These are phyloP conservation scores for Coccinonectria pachysandricola DNA, from an alignment of 2,329 filamentous ascomycete genomes.

Conservation along the genomic window DNA sequence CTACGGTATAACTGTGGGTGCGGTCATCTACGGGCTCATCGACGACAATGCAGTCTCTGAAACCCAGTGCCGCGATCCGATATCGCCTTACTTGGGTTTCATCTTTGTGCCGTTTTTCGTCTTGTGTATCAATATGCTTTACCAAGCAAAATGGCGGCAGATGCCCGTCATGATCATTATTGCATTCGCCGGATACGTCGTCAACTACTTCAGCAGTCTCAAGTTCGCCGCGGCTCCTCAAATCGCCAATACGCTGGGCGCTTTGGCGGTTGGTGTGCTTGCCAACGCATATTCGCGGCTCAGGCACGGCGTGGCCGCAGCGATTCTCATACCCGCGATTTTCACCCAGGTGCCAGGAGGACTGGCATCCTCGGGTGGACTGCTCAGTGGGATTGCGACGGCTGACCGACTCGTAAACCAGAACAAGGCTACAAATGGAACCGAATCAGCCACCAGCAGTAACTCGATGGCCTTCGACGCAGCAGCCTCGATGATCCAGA, in stretches of 20 bases:
- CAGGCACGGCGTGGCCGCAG: constrained; percentile 39
- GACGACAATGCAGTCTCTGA: constrained; percentile 40
- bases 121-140: constrained; percentile 62
- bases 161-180: constrained; percentile 68
- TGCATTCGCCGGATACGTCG: constrained; percentile 61
- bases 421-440: constrained; percentile 23
- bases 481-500: constrained; percentile 41
- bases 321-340: constrained; percentile 37
- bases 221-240: constrained; percentile 61
- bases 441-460: constrained; percentile 15
- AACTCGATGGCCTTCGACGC: constrained; percentile 34
- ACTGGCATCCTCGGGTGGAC: constrained; percentile 34
- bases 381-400: constrained; percentile 34
- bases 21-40: constrained; percentile 52
- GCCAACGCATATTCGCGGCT: constrained; percentile 66
- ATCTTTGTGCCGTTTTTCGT: constrained; percentile 66
- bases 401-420: constrained; percentile 33
- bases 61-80: constrained; percentile 31
- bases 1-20: constrained; percentile 61
- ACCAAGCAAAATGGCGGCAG: constrained; percentile 74
- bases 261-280: constrained; percentile 63
- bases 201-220: constrained; percentile 61
- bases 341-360: constrained; percentile 40
- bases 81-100: constrained; percentile 43
- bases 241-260: constrained; percentile 66